Conservation (phyloP, 148 eudicot species). For the Spergularia marina region DNA sequence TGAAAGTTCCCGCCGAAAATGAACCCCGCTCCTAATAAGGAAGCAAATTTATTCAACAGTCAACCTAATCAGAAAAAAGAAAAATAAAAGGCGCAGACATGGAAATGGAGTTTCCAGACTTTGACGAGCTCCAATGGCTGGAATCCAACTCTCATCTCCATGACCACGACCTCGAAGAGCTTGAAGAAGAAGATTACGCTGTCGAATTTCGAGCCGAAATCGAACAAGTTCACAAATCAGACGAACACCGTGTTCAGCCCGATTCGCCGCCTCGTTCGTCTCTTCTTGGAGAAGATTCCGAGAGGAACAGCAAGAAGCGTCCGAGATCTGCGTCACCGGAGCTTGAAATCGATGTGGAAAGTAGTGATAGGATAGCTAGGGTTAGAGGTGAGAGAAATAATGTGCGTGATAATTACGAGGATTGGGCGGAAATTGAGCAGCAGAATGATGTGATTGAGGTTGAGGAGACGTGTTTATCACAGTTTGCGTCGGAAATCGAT, state of each 20-base stretch:
- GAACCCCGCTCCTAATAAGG: too few species aligned
- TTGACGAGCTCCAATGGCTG: slow-evolving; percentile 87
- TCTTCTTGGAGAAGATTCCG: slow-evolving; percentile 9
- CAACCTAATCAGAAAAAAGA: too few species aligned
- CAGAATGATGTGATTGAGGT: not conserved
- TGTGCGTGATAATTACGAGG: slow-evolving; percentile 36
- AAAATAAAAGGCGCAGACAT: not conserved
- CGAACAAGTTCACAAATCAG: not conserved
- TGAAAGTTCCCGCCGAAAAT: too few species aligned
- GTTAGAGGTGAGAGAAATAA: slow-evolving; percentile 12
- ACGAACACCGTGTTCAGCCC: slow-evolving; percentile 21
- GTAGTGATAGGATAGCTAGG: slow-evolving; percentile 27
- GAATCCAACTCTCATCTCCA: slow-evolving; percentile 58
- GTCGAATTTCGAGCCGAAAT: slow-evolving; percentile 5
- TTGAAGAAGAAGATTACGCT: slow-evolving; percentile 30
- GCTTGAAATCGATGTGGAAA: not conserved
- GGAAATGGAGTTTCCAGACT: slow-evolving; percentile 57
- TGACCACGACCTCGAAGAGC: slow-evolving; percentile 5
- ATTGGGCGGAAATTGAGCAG: slow-evolving; percentile 16
- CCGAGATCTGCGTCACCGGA: slow-evolving; percentile 29
- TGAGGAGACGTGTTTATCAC: slow-evolving; percentile 47
- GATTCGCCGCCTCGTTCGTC: slow-evolving; percentile 23
- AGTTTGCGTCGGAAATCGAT: slow-evolving; percentile 68
- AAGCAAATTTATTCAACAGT: too few species aligned
- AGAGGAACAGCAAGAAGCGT: slow-evolving; percentile 40